Evolutionary conservation across 129 eudicot species (phyloP).

Genomic region (Heracleum sosnowskyi): DNA sequence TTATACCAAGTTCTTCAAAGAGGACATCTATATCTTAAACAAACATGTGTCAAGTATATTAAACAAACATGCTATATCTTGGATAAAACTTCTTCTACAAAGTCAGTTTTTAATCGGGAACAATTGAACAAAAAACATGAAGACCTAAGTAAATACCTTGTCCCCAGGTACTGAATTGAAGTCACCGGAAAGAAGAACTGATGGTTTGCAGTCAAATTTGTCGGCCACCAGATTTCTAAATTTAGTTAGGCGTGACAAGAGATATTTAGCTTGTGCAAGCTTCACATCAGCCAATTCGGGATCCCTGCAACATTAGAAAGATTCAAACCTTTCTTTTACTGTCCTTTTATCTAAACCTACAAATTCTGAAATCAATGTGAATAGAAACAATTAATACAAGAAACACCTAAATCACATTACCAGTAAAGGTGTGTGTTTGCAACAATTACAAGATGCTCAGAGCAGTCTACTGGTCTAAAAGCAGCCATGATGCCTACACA

Average conservation of each 20-base stretch:
- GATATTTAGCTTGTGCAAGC: conserved; percentile 80
- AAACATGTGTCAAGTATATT: too few species aligned
- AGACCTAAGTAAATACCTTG: conserved; percentile 37
- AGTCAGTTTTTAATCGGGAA: background rate
- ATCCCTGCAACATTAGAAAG: conserved; percentile 47
- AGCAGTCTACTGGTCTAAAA: conserved; percentile 56
- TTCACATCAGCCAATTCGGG: conserved; percentile 94
- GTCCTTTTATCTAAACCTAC: background rate
- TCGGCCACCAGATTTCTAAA: conserved; percentile 45
- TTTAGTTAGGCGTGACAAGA: conserved; percentile 48
- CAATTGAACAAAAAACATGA: background rate
- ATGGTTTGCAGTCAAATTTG: conserved; percentile 58
- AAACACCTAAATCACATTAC: conserved; percentile 32
- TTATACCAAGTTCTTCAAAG: background rate
- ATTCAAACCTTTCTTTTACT: background rate
- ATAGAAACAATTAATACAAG: background rate
- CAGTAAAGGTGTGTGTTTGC: conserved; percentile 87
- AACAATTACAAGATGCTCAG: conserved; percentile 54
- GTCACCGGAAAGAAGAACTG: conserved; percentile 77
- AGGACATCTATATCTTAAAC: too few species aligned
- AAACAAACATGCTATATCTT: background rate
- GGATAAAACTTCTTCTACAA: background rate
- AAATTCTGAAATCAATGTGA: background rate
- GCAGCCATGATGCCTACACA: conserved; percentile 93
- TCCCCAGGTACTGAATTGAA: conserved; percentile 93